Conservation (phyloP, 2,329 filamentous ascomycete genomes). For the Neopestalotiopsis sp. region DNA sequence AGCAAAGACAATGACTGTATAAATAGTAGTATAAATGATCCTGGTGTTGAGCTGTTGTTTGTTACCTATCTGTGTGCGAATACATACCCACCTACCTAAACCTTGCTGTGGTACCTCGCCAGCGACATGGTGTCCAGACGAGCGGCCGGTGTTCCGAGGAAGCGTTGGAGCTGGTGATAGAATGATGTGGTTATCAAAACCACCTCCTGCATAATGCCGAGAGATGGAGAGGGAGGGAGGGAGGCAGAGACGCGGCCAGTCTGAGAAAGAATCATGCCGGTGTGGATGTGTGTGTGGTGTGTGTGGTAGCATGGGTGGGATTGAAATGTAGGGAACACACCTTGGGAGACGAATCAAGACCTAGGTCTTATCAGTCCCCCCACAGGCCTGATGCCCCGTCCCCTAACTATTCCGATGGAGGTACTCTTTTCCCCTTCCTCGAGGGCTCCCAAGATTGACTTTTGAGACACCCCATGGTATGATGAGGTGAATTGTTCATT, state of each 20-base stretch:
- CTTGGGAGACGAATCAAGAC: neutral
- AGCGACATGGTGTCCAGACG: neutral
- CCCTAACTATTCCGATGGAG: constrained; percentile 8
- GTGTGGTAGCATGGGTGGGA: constrained; percentile 10
- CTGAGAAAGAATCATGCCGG: constrained; percentile 9
- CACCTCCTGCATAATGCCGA: neutral
- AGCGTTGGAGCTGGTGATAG: neutral
- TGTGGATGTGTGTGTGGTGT: neutral
- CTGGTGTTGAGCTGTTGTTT: neutral
- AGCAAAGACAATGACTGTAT: neutral
- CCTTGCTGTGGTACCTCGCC: neutral
- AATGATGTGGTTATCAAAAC: neutral
- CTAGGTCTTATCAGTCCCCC: constrained; percentile 15
- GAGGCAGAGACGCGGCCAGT: neutral
- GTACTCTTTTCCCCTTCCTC: neutral
- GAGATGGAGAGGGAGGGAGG: neutral
- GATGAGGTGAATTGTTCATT: neutral
- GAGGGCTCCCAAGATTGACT: neutral
- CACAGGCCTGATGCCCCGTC: constrained; percentile 8
- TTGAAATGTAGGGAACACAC: neutral
- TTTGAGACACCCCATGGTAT: neutral
- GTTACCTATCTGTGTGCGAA: neutral
- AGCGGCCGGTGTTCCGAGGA: neutral
- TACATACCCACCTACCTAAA: neutral
- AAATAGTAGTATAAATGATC: neutral